Evolutionary conservation across 2,329 filamentous ascomycete species (phyloP), one percentile per base, ranked within the genome.

Genomic region (Penicillium verrucosum): DNA sequence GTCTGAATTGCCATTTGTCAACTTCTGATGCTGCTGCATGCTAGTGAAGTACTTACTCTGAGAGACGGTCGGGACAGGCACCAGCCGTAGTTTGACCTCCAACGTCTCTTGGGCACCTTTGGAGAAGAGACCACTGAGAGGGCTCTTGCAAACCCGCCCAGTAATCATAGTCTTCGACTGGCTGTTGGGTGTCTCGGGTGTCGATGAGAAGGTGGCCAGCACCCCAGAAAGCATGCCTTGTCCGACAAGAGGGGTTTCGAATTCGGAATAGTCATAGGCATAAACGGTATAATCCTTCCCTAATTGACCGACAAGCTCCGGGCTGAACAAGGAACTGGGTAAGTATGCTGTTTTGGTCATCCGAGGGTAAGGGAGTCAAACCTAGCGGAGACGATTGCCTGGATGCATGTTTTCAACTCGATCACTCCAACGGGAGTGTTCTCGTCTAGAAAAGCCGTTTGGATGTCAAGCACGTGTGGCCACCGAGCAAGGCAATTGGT

Each of bases 241-340:
- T 23, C 94, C 94, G 25, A 97, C 93, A 54, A 97, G 82, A 51
- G 95, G 94, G 18, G 88, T 90, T 70, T 97, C 92, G 62, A 90
- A 89, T 76, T 99, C 94, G 12, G 94, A 97, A 74, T 93, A 97
- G 74, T 99, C 94, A 78, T 91, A 90, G 30, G 93, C 92, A 75
- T 99, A 99, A 55, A 99, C 87, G n/a, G 92, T 94, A 76, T 94
- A 99, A 77, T 99, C 92, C 74, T 84, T 77, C 76, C 88, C 81
- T 58, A 88, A 71, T 79, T 88, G 80, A 70, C 85, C 84, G 45
- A 92, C 79, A 44, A 99, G 82, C 76, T 99, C 94, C 37, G 94
- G 94, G 71, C 94, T 97, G 57, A 44, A 40, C 42, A 8, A 43
- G 55, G 54, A 48, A 37, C 38, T 27, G 34, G 4, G 51, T 61